phyloP scores from a whole-genome alignment of 371 early-diverging fungal species.

The Dichotomocladium elegans region DNA sequence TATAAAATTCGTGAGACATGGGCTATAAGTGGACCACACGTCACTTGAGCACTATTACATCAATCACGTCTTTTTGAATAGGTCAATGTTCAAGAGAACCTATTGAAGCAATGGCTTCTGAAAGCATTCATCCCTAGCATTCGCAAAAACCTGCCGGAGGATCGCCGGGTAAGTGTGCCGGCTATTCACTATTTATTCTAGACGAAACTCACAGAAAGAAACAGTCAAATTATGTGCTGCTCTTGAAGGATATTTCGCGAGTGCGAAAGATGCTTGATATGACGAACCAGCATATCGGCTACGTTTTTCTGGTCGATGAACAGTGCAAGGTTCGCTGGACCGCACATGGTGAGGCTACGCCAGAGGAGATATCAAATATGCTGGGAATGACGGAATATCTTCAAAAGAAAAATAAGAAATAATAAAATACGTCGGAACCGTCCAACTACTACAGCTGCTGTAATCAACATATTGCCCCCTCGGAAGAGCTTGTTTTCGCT shows the following conservation, averaged over 20 bases:
- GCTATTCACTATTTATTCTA: neutral
- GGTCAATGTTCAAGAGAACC: conserved; percentile 67
- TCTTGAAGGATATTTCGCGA: conserved; percentile 57
- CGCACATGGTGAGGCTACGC: conserved; percentile 77
- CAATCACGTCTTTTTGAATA: conserved; percentile 8
- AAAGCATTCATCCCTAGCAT: conserved; percentile 60
- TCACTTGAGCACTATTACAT: neutral
- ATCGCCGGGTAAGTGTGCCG: conserved; percentile 45
- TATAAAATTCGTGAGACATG: conserved; percentile 15
- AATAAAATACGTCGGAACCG: neutral
- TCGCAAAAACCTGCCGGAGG: conserved; percentile 51
- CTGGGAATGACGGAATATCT: conserved; percentile 46
- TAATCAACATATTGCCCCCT: too few relatives aligned
- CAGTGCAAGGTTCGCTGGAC: conserved; percentile 79
- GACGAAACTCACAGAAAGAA: neutral
- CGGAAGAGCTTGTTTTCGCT: too few relatives aligned
- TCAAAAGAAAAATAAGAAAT: conserved; percentile 17
- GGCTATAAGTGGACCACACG: neutral
- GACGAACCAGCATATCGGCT: conserved; percentile 74
- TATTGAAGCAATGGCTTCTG: conserved; percentile 59
- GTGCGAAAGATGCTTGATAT: conserved; percentile 60
- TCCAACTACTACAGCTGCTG: too few relatives aligned
- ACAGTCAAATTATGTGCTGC: conserved; percentile 57
- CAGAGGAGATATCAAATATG: conserved; percentile 61
- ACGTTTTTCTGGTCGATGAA: conserved; percentile 74